Evolutionary conservation across 345 rosid genomes (phyloP).

Genomic region (Eucalyptus brandiana): DNA sequence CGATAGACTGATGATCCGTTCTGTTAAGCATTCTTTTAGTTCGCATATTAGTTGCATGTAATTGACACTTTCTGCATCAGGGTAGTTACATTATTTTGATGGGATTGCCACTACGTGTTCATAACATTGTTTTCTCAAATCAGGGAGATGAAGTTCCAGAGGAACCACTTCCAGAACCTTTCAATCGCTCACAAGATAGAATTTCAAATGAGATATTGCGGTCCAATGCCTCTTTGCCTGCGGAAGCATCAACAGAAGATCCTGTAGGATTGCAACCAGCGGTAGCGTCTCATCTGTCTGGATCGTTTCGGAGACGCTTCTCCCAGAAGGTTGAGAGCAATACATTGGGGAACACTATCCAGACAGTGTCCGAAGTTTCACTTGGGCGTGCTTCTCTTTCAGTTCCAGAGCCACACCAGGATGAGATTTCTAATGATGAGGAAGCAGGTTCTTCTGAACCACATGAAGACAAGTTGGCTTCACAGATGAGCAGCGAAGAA

Average conservation of each 20-base stretch:
- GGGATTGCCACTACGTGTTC: not conserved
- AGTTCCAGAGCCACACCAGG: not conserved
- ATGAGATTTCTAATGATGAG: not conserved
- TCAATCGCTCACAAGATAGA: constrained; percentile 13
- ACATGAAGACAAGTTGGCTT: constrained; percentile 7
- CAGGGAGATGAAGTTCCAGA: constrained; percentile 81
- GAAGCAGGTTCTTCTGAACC: not conserved
- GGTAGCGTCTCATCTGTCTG: constrained; percentile 31
- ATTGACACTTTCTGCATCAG: not conserved
- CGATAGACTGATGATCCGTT: not conserved
- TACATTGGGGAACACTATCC: not conserved
- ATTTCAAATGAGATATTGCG: not conserved
- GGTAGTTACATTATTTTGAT: not conserved
- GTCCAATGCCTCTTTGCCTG: not conserved
- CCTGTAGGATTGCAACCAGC: constrained; percentile 7
- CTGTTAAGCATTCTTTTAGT: not conserved
- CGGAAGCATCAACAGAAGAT: not conserved
- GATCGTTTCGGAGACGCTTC: constrained; percentile 26
- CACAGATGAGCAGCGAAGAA: not conserved
- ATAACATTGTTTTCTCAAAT: not conserved
- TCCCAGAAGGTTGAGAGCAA: constrained; percentile 4
- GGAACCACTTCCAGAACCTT: constrained; percentile 65
- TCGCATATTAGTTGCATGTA: not conserved
- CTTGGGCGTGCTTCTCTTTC: not conserved
- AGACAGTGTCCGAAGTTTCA: not conserved